phyloP scores from a whole-genome alignment of 352 stramenopile genomes.

The Pythium grandisporangium region DNA sequence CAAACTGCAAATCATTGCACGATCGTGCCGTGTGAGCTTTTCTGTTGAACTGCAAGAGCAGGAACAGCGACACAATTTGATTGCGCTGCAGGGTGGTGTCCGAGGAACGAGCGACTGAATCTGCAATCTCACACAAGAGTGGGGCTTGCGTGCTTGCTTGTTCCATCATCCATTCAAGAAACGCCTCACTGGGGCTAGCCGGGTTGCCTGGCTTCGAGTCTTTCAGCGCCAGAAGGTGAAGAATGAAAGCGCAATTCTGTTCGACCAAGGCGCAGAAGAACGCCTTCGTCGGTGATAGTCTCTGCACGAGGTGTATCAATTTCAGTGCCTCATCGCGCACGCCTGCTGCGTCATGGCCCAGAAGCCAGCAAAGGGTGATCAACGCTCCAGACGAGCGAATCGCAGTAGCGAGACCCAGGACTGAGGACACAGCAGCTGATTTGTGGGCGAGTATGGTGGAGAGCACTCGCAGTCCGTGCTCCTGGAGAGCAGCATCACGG shows the following conservation, averaged over 20 bases:
- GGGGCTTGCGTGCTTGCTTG: conserved; percentile 17
- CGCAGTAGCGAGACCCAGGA: conserved; percentile 12
- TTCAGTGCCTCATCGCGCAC: conserved; percentile 13
- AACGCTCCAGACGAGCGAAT: conserved; percentile 27
- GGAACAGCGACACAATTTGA: conserved; percentile 25
- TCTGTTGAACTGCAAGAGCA: conserved; percentile 19
- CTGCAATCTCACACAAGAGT: conserved; percentile 13
- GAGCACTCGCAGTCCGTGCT: background rate
- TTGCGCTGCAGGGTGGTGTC: conserved; percentile 34
- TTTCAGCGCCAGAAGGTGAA: conserved; percentile 7
- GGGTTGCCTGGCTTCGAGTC: conserved; percentile 6
- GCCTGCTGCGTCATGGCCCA: conserved; percentile 10
- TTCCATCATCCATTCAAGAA: conserved; percentile 18
- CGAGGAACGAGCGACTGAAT: conserved; percentile 20
- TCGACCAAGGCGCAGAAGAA: conserved; percentile 28
- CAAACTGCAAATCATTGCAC: conserved; percentile 13
- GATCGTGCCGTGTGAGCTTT: conserved; percentile 11
- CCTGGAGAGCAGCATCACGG: background rate
- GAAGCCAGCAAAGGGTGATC: conserved; percentile 29
- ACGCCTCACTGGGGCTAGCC: background rate
- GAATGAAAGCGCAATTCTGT: conserved; percentile 34
- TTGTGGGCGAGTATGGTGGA: background rate
- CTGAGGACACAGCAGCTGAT: background rate
- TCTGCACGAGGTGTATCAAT: conserved; percentile 10
- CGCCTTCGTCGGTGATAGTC: conserved; percentile 18